phyloP scores from a whole-genome alignment of 139 green algal species.

The Closterium sp. region DNA sequence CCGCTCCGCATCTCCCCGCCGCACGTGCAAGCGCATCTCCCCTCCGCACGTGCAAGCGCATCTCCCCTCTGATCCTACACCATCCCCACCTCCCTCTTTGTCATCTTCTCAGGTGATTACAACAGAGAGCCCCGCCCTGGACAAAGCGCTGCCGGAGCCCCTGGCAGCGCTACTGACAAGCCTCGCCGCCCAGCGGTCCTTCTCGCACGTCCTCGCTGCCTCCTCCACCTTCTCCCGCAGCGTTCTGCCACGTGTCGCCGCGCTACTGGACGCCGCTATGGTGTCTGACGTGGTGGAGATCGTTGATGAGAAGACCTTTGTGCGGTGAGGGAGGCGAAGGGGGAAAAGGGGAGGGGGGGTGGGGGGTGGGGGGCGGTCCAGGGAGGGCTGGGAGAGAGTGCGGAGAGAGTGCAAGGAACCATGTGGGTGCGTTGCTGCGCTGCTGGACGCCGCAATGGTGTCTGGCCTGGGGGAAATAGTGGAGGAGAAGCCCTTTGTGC shows the following conservation, averaged over 20 bases:
- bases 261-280: slow-evolving; percentile 72
- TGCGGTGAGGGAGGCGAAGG: neutral
- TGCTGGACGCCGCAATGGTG: slow-evolving; percentile 74
- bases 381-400: neutral
- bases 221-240: slow-evolving; percentile 76
- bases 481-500: slow-evolving; percentile 63
- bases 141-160: slow-evolving; percentile 30
- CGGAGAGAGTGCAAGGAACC: neutral
- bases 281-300: slow-evolving; percentile 75
- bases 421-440: slow-evolving; percentile 64
- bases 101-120: slow-evolving; percentile 24
- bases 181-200: slow-evolving; percentile 43
- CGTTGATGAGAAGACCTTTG: slow-evolving; percentile 64
- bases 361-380: neutral
- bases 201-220: slow-evolving; percentile 71
- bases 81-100: neutral
- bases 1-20: neutral
- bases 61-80: too few species aligned
- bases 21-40: too few species aligned
- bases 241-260: slow-evolving; percentile 80
- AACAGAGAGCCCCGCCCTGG: neutral
- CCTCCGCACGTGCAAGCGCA: too few species aligned
- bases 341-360: neutral
- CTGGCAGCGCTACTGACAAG: slow-evolving; percentile 21
- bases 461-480: slow-evolving; percentile 69